phyloP scores from a whole-genome alignment of 75 land plant genomes.

The Larix kaempferi region DNA sequence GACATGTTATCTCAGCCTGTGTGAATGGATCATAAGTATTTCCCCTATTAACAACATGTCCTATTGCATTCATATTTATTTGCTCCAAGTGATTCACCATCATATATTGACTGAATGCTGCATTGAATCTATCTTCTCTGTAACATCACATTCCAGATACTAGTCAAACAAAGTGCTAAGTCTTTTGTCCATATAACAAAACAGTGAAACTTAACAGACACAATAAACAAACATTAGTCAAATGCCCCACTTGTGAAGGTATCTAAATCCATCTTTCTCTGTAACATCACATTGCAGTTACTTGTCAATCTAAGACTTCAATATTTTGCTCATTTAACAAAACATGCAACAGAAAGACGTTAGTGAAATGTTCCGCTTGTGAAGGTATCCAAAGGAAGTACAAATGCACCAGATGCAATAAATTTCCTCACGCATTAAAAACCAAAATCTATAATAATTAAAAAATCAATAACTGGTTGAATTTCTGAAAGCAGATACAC shows the following conservation, averaged over 20 bases:
- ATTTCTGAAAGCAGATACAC: background rate
- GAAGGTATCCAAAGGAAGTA: background rate
- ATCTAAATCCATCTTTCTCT: background rate
- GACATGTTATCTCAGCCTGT: conserved; percentile 42
- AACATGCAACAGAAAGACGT: background rate
- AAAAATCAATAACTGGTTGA: too few species aligned
- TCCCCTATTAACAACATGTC: conserved; percentile 53
- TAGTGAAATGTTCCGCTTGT: background rate
- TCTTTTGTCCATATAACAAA: background rate
- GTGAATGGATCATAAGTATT: conserved; percentile 46
- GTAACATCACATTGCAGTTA: background rate
- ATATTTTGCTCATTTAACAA: background rate
- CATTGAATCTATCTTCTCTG: conserved; percentile 77
- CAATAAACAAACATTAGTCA: background rate
- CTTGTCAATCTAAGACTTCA: background rate
- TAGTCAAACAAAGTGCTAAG: background rate
- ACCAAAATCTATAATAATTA: background rate
- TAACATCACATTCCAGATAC: background rate
- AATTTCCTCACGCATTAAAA: background rate
- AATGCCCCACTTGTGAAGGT: background rate
- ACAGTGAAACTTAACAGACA: conserved; percentile 2
- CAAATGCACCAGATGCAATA: background rate
- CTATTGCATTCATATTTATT: conserved; percentile 57
- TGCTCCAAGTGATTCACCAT: conserved; percentile 58
- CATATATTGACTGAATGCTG: conserved; percentile 73